Conservation (phyloP, 192 early-diverging fungal species). For the Rhizophagus clarus region DNA sequence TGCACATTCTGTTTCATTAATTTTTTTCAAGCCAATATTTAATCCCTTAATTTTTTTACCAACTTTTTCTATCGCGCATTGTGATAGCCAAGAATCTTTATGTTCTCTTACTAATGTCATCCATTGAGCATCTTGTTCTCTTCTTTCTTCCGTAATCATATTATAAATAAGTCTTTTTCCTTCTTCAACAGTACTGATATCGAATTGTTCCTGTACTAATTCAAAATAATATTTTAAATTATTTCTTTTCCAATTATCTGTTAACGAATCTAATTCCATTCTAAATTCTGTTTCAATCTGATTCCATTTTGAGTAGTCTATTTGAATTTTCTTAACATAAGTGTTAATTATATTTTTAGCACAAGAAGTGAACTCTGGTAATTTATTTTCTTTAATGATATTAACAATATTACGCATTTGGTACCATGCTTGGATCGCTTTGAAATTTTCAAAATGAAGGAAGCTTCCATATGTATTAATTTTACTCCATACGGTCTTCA, state of each 20-base stretch:
- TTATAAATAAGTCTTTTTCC: not conserved
- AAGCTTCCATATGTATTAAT: conserved; percentile 5
- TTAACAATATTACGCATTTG: not conserved
- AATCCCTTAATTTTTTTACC: not conserved
- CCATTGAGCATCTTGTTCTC: not conserved
- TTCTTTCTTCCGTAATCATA: not conserved
- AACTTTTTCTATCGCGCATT: not conserved
- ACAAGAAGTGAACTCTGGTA: not conserved
- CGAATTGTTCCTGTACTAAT: conserved; percentile 2
- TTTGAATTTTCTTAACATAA: not conserved
- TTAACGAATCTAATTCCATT: not conserved
- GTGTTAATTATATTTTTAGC: not conserved
- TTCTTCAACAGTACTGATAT: not conserved
- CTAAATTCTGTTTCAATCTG: not conserved
- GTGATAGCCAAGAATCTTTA: not conserved
- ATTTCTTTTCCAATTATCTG: too few relatives aligned
- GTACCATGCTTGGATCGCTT: not conserved
- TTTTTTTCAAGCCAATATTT: not conserved
- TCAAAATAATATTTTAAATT: not conserved
- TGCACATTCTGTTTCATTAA: not conserved
- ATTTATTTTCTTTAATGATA: not conserved
- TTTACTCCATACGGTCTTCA: not conserved
- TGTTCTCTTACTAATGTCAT: not conserved
- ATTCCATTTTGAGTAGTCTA: not conserved
- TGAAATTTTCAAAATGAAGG: conserved; percentile 9